Evolutionary conservation across 345 rosid species (phyloP).

Genomic region (Laguncularia racemosa): DNA sequence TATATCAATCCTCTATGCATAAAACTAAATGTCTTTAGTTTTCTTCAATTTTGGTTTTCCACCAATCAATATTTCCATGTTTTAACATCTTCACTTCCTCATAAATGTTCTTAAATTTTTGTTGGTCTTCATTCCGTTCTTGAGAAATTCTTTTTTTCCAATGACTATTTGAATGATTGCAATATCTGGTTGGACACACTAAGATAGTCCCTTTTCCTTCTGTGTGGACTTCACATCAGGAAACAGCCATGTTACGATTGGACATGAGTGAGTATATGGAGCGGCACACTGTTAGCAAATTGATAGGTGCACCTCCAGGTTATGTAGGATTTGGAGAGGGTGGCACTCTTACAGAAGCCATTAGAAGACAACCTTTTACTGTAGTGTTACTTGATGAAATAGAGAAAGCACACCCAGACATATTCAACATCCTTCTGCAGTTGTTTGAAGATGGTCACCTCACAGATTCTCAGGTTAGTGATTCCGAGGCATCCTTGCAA

Average conservation of each 20-base stretch:
- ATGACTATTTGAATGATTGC: too few relatives aligned
- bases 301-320: conserved; percentile 96
- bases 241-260: conserved; percentile 84
- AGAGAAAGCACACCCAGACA: conserved; percentile 94
- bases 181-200: too few relatives aligned
- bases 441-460: conserved; percentile 97
- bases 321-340: conserved; percentile 93
- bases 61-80: too few relatives aligned
- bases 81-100: too few relatives aligned
- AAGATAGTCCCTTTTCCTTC: neutral
- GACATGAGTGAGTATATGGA: conserved; percentile 99
- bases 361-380: conserved; percentile 86
- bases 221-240: conserved; percentile 36
- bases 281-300: conserved; percentile 90
- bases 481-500: too few relatives aligned
- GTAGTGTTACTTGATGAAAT: conserved; percentile 83
- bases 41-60: too few relatives aligned
- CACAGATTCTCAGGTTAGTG: conserved; percentile 89
- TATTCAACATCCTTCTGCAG: conserved; percentile 94
- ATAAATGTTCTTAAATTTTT: too few relatives aligned
- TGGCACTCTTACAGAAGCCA: conserved; percentile 92
- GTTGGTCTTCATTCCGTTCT: too few relatives aligned
- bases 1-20: too few relatives aligned
- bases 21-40: too few relatives aligned
- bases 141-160: too few relatives aligned